Percentiles rank a stretch among this genome's conserved stretches.
Evolutionary conservation across 129 eudicot species (phyloP).

Genomic region (carrot (Daucus carota)): DNA sequence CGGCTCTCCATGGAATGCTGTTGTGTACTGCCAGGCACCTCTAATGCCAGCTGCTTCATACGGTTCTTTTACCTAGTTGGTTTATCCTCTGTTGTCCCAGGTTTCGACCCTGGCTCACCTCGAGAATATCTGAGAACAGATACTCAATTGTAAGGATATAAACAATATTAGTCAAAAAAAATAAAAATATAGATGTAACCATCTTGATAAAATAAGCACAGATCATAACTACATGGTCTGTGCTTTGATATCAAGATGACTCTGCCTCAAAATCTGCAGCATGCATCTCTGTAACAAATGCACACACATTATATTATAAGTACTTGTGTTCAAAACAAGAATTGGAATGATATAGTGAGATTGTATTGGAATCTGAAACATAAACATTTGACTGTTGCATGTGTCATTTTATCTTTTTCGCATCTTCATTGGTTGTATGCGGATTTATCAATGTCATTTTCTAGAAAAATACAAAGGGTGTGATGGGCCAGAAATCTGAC

Average conservation of each 20-base stretch:
- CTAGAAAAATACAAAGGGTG: background rate
- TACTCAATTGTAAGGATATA: too few relatives aligned
- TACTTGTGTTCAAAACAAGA: too few relatives aligned
- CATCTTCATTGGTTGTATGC: background rate
- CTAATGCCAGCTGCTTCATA: slow-evolving; percentile 38
- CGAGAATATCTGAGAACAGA: too few relatives aligned
- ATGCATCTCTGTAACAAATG: background rate
- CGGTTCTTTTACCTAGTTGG: slow-evolving; percentile 10
- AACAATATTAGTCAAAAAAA: too few relatives aligned
- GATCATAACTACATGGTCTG: background rate
- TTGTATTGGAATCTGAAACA: background rate
- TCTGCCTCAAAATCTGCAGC: background rate
- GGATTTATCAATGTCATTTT: background rate
- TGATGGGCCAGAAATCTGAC: background rate
- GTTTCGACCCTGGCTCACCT: too few relatives aligned
- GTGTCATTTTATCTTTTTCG: background rate
- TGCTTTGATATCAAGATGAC: slow-evolving; percentile 12
- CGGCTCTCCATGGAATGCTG: slow-evolving; percentile 40
- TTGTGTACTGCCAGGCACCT: slow-evolving; percentile 34
- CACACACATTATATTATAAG: too few relatives aligned
- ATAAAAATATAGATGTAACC: slow-evolving; percentile 4
- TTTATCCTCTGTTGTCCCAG: too few relatives aligned
- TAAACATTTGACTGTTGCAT: background rate
- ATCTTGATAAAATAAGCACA: slow-evolving; percentile 14
- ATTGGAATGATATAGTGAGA: background rate